Evolutionary conservation across 2,329 filamentous ascomycete species (phyloP).

Genomic region (Ascochyta rabiei): DNA sequence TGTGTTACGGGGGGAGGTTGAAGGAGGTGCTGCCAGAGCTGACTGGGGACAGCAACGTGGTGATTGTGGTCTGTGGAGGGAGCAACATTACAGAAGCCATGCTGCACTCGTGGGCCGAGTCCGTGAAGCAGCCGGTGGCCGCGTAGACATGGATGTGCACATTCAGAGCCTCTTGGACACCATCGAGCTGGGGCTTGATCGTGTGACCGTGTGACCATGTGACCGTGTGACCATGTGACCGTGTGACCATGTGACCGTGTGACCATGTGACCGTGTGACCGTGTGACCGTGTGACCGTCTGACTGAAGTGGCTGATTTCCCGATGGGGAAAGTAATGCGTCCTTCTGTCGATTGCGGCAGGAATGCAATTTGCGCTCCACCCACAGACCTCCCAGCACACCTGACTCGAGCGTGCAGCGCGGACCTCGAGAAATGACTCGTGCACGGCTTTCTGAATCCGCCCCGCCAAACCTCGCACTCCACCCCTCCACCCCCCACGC

Average conservation of each 20-base stretch:
- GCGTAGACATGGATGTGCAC: too few species aligned
- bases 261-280: too few species aligned
- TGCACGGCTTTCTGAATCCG: background rate
- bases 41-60: constrained; percentile 71
- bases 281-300: too few species aligned
- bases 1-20: constrained; percentile 67
- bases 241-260: too few species aligned
- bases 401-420: background rate
- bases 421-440: constrained; percentile 15
- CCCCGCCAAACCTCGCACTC: constrained; percentile 13
- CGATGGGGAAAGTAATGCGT: background rate
- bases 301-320: background rate
- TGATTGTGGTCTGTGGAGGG: constrained; percentile 82
- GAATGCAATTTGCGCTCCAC: constrained; percentile 7
- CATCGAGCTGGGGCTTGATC: too few species aligned
- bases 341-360: background rate
- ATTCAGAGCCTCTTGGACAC: too few species aligned
- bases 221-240: too few species aligned
- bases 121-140: background rate
- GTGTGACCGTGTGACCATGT: too few species aligned
- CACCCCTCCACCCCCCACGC: background rate
- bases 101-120: constrained; percentile 12
- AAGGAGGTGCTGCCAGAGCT: constrained; percentile 52
- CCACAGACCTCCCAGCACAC: background rate
- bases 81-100: constrained; percentile 53